A percentile compares a stretch with the other conserved stretches of the same genome.
phyloP scores from a whole-genome alignment of 73 alveolate species.

The Blepharisma japonicum region DNA sequence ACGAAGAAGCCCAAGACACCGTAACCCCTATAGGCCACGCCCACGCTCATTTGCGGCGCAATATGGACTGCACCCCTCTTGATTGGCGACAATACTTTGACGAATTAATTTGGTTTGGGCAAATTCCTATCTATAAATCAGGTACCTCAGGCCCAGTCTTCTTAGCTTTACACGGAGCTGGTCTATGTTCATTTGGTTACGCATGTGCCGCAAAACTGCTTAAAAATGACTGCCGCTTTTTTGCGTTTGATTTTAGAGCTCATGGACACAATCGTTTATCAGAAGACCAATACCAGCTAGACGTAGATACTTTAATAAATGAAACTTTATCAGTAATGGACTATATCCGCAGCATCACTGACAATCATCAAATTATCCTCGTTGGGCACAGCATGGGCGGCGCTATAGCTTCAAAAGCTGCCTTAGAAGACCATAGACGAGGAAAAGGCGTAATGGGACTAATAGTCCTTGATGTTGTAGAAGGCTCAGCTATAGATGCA shows the following conservation, averaged over 20 bases:
- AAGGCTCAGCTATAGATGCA: conserved; percentile 98
- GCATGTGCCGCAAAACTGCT: conserved; percentile 85
- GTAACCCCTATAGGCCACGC: conserved; percentile 2
- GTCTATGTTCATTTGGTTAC: conserved; percentile 92
- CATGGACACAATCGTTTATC: conserved; percentile 73
- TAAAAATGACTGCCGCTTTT: conserved; percentile 60
- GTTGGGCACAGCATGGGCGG: conserved; percentile 97
- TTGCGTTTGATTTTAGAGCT: conserved; percentile 93
- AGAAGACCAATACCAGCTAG: conserved; percentile 50
- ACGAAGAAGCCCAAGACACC: conserved; percentile 35
- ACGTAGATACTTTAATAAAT: conserved; percentile 63
- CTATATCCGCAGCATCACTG: conserved; percentile 56
- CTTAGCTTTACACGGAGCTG: conserved; percentile 98
- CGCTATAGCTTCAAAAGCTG: conserved; percentile 88
- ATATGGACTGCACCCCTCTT: background rate
- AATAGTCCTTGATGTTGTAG: conserved; percentile 94
- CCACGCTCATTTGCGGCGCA: conserved; percentile 34
- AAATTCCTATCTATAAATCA: conserved; percentile 84
- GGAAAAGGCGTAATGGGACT: conserved; percentile 63
- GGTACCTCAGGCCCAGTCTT: conserved; percentile 92
- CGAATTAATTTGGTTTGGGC: conserved; percentile 37
- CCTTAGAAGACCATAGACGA: conserved; percentile 56
- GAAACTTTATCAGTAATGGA: conserved; percentile 76
- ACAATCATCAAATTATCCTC: conserved; percentile 49
- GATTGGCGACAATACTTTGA: conserved; percentile 18